Base-by-base conservation (phyloP, 2,329 filamentous ascomycete species). In the Allantophomopsis lycopodina region DNA sequence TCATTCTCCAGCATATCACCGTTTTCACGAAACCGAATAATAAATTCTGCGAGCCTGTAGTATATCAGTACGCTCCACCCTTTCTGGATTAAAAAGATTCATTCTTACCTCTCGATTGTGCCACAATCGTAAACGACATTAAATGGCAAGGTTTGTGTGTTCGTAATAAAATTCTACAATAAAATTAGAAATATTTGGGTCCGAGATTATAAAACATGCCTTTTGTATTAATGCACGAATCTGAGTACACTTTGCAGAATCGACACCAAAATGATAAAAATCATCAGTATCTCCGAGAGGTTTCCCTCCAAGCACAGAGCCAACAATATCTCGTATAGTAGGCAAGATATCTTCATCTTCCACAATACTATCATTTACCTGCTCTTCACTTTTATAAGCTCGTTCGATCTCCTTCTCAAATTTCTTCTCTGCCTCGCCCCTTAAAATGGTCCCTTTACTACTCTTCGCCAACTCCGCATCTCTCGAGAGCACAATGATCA, bases 111-210 rank as follows among this genome's bases (percentile, higher is more conserved):
- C 13, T 60, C 46, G n/a, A 77, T 56, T 2, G 63, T 75, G 1
- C 71, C 70, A 40, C 66, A 67, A 42, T 79, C 71, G 45, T 79
- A 76, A 0, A 80, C 65, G 1, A 79, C 52, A 42, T 73, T 79
- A 43, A 70, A 58, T 0, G 75, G 71, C 2, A 79, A 49, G 0
- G 36, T 10, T 6, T 28, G 23, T 28, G 23, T 8, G 3, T 28
- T 28, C 8, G 23, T 28, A 12, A 28, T 4, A 10, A 28, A 6
- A 6, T 28, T 28, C 23, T 28, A 8, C 23, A 12, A 28, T 3
- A 12, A 28, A 28, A 8, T 28, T 12, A 28, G 23, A 28, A 10
- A 12, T 10, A 28, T 28, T 28, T 8, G 10, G 8, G 23, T 3
- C 10, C 3, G 23, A 10, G 11, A 28, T 3, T 28, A 28, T 4